Conservation (phyloP, 2,329 filamentous ascomycete species). For the Colletotrichum endophyticum region DNA sequence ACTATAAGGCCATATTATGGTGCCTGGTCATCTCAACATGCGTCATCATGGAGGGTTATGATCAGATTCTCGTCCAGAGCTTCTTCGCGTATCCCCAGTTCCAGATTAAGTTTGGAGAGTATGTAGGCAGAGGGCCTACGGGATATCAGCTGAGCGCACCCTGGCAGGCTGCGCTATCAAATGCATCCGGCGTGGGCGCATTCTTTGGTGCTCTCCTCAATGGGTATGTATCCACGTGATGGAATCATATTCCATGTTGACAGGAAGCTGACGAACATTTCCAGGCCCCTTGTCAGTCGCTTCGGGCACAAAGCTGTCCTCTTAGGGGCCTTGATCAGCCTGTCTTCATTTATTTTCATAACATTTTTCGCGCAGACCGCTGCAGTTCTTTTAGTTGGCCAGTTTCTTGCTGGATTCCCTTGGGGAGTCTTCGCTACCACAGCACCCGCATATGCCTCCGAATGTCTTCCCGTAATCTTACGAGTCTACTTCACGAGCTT, state of each 20-base stretch:
- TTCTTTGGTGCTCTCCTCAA: conserved; percentile 49
- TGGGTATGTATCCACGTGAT: conserved; percentile 30
- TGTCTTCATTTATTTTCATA: not conserved
- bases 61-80: conserved; percentile 25
- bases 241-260: not conserved
- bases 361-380: conserved; percentile 26
- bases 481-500: conserved; percentile 45
- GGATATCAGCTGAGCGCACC: conserved; percentile 39
- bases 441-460: conserved; percentile 52
- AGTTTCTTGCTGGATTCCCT: conserved; percentile 37
- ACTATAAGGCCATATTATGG: not conserved
- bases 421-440: conserved; percentile 50
- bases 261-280: not conserved
- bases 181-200: conserved; percentile 43
- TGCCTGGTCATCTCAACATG: not conserved
- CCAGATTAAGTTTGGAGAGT: conserved; percentile 27
- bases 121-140: conserved; percentile 17
- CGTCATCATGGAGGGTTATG: conserved; percentile 15
- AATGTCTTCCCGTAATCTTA: conserved; percentile 42
- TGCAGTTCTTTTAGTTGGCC: conserved; percentile 35
- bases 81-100: conserved; percentile 34
- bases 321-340: not conserved
- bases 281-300: not conserved
- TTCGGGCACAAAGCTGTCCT: not conserved
- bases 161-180: conserved; percentile 50